A percentile compares a stretch with the other conserved stretches of the same genome.
Evolutionary conservation across 1,284 basidiomycete genomes (phyloP).

Genomic region (Exobasidium cylindrosporum): DNA sequence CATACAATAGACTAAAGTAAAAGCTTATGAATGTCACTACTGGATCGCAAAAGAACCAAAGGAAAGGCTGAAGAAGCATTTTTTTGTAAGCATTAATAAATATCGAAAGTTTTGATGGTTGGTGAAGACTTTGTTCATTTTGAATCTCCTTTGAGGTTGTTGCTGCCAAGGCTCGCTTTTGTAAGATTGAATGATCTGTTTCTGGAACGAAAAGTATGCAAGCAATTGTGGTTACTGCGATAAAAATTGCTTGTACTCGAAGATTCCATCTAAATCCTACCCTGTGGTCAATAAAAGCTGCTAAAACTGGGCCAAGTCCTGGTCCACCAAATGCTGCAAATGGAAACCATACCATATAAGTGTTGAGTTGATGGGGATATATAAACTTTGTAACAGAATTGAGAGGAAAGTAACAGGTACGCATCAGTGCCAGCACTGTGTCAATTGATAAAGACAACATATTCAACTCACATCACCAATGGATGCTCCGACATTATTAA

Average conservation of each 20-base stretch:
- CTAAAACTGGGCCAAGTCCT: constrained; percentile 23
- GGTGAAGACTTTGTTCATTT: neutral
- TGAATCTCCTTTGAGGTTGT: neutral
- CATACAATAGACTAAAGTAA: constrained; percentile 32
- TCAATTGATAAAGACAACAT: no score
- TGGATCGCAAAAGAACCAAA: constrained; percentile 4
- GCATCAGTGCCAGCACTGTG: no score
- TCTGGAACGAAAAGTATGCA: constrained; percentile 27
- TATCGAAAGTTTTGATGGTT: neutral
- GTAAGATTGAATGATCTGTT: constrained; percentile 11
- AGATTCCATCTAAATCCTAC: constrained; percentile 30
- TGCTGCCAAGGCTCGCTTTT: neutral
- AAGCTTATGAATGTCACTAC: constrained; percentile 28
- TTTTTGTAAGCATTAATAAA: neutral
- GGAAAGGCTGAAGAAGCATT: neutral
- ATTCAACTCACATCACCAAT: constrained; percentile 23
- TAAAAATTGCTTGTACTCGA: constrained; percentile 28
- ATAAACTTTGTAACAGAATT: neutral
- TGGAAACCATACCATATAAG: constrained; percentile 15
- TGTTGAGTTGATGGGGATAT: neutral
- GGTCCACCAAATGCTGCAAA: constrained; percentile 28
- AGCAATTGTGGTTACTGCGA: constrained; percentile 21
- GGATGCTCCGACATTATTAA: neutral
- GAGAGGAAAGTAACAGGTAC: no score
- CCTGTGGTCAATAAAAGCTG: constrained; percentile 26